phyloP scores from a whole-genome alignment of 2,329 filamentous ascomycete genomes.

The Aspergillus calidoustus region DNA sequence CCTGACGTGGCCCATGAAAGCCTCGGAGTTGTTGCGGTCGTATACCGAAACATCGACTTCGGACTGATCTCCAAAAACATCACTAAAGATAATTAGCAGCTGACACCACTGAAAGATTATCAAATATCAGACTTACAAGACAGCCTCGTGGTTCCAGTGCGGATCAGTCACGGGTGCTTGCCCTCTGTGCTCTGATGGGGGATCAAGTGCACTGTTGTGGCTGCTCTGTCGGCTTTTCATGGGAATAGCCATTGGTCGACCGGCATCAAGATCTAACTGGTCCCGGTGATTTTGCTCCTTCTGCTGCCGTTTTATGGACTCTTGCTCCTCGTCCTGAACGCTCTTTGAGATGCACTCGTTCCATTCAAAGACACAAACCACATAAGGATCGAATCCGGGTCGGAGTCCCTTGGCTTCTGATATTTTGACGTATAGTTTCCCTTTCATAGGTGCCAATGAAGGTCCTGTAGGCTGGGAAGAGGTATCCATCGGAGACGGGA shows the following conservation, averaged over 20 bases:
- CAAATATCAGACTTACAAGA: constrained; percentile 71
- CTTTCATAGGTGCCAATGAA: constrained; percentile 74
- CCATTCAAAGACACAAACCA: constrained; percentile 94
- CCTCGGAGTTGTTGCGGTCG: constrained; percentile 81
- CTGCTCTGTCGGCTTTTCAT: constrained; percentile 98
- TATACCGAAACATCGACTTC: constrained; percentile 93
- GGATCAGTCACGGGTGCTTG: constrained; percentile 77
- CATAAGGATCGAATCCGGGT: constrained; percentile 86
- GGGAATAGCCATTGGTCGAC: constrained; percentile 88
- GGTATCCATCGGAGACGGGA: constrained; percentile 33
- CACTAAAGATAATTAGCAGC: constrained; percentile 51
- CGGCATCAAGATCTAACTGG: constrained; percentile 78
- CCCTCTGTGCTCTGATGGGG: constrained; percentile 55
- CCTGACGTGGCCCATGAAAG: constrained; percentile 88
- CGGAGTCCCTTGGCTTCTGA: constrained; percentile 80
- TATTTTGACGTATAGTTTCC: constrained; percentile 88
- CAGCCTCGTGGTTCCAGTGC: constrained; percentile 92
- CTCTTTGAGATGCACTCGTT: constrained; percentile 95
- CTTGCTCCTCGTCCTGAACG: constrained; percentile 66
- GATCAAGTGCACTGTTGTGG: constrained; percentile 81
- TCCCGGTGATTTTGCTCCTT: constrained; percentile 59
- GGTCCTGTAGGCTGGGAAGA: constrained; percentile 52
- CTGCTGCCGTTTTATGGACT: constrained; percentile 65
- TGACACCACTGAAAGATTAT: not conserved
- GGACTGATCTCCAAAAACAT: constrained; percentile 90